Base-by-base conservation (phyloP, 2,329 filamentous ascomycete genomes). In the Sporothrix inflata region DNA sequence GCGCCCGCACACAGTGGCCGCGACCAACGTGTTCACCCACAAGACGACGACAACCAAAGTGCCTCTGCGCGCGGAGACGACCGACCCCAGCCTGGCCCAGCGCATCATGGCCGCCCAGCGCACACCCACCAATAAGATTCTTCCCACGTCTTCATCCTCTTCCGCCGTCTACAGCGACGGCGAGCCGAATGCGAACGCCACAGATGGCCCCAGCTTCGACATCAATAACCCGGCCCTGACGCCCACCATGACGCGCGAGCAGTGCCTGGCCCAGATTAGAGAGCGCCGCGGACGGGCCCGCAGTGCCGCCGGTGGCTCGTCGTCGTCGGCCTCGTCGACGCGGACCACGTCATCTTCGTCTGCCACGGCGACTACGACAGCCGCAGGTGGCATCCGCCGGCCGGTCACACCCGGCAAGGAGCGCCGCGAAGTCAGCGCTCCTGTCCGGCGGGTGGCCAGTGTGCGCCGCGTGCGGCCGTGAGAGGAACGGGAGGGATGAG, bases 231-330 rank as follows among this genome's bases (percentile, higher is more conserved):
- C 87, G 24, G 88, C 88, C 11, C 79, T 91, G 73, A 90, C 86
- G 55, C 88, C 89, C 5, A 91, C 89, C 51, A 89, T 91, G 87
- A 88, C 88, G 34, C 86, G 92, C 70, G 92, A 94, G 79, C 86
- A 94, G 80, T 92, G 92, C 3, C 85, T 95, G 19, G 91, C 91
- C 71, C 89, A 91, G 79, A 94, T 95, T 75, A 86, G 90, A 70
- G 90, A 93, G 81, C 85, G 92, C 38, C 84, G 92, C 70, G 91
- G 91, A 7, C 84, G 92, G 61, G 91, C 92, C 72, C 86, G 89
- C 76, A 93, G 90, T 79, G 87, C 91, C 0, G 71, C 71, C n/a
- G 40, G 71, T 9, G 67, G 70, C 14, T 69, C 69, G 24, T 40
- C 69, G 11, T 69, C 72, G 38, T 73, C 72, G 30, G n/a, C 71